These are phyloP conservation scores for Skeletonema potamos DNA, from an alignment of 108 stramenopile genomes.

Conservation along the genomic window DNA sequence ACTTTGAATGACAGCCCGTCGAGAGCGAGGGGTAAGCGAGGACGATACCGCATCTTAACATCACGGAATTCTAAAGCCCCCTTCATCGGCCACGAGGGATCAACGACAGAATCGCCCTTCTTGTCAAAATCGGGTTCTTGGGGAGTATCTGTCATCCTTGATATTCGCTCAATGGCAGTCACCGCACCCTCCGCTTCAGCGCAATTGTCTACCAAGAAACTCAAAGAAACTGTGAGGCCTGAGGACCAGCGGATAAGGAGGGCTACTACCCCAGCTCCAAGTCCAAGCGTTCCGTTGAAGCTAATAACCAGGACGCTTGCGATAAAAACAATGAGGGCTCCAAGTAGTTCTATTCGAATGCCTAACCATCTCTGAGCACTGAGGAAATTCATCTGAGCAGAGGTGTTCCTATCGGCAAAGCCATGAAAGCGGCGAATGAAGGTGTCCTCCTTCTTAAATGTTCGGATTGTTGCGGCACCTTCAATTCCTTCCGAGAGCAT, in stretches of 20 bases:
- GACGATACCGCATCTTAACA: constrained; percentile 77
- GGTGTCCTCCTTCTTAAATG: constrained; percentile 51
- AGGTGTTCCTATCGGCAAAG: constrained; percentile 53
- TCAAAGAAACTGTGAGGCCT: constrained; percentile 77
- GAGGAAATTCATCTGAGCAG: constrained; percentile 76
- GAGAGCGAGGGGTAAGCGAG: constrained; percentile 70
- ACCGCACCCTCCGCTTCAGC: constrained; percentile 79
- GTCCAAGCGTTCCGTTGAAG: constrained; percentile 52
- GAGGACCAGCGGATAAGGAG: constrained; percentile 74
- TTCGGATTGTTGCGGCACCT: constrained; percentile 77
- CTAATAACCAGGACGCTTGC: constrained; percentile 59
- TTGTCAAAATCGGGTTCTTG: constrained; percentile 55
- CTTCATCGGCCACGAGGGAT: constrained; percentile 64
- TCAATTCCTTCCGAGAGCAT: constrained; percentile 81
- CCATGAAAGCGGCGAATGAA: constrained; percentile 58
- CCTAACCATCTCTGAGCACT: constrained; percentile 85
- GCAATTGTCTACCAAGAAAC: constrained; percentile 73
- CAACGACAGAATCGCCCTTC: constrained; percentile 33
- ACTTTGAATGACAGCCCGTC: constrained; percentile 71
- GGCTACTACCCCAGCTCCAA: constrained; percentile 75
- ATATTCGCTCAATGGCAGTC: constrained; percentile 83
- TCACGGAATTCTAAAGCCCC: constrained; percentile 65
- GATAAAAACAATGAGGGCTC: constrained; percentile 64
- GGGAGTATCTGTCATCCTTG: constrained; percentile 69
- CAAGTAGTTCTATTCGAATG: constrained; percentile 80